Conservation (phyloP, 345 rosid genomes). For the Geranium rotundifolium region DNA sequence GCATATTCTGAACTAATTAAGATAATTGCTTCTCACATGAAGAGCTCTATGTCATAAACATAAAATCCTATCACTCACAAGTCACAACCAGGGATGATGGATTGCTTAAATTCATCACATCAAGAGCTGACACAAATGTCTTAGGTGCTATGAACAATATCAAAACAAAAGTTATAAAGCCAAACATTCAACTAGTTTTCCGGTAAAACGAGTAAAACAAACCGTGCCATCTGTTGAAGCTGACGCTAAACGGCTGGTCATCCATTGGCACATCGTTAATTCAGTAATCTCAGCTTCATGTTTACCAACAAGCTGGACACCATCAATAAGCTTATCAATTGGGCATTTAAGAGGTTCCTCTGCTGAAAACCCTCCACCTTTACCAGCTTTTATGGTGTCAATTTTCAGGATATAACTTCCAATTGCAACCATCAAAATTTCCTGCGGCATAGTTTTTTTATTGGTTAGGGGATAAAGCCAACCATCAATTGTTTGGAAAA, state of each 20-base stretch:
- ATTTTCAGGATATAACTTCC: slow-evolving; percentile 50
- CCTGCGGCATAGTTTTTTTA: slow-evolving; percentile 26
- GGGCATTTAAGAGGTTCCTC: slow-evolving; percentile 53
- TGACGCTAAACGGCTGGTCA: slow-evolving; percentile 61
- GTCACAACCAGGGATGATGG: too few relatives aligned
- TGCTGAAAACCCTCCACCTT: slow-evolving; percentile 29
- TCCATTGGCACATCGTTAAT: slow-evolving; percentile 72
- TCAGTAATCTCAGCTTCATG: slow-evolving; percentile 63
- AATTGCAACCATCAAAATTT: slow-evolving; percentile 55
- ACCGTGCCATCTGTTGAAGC: slow-evolving; percentile 73
- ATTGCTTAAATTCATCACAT: not conserved
- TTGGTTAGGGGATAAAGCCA: not conserved
- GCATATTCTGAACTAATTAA: too few relatives aligned
- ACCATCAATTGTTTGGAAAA: not conserved
- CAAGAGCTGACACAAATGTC: not conserved
- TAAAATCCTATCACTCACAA: not conserved
- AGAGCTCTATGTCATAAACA: too few relatives aligned
- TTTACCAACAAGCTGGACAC: slow-evolving; percentile 59
- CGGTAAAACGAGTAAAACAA: slow-evolving; percentile 11
- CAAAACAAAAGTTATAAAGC: too few relatives aligned
- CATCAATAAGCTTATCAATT: slow-evolving; percentile 49
- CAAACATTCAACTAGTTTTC: not conserved
- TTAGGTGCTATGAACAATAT: not conserved
- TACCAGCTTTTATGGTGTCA: slow-evolving; percentile 51
- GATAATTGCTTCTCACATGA: too few relatives aligned